A percentile compares a stretch with the other conserved stretches of the same genome.
phyloP scores from a whole-genome alignment of 148 eudicot species.

The Vaccinium corymbosum region DNA sequence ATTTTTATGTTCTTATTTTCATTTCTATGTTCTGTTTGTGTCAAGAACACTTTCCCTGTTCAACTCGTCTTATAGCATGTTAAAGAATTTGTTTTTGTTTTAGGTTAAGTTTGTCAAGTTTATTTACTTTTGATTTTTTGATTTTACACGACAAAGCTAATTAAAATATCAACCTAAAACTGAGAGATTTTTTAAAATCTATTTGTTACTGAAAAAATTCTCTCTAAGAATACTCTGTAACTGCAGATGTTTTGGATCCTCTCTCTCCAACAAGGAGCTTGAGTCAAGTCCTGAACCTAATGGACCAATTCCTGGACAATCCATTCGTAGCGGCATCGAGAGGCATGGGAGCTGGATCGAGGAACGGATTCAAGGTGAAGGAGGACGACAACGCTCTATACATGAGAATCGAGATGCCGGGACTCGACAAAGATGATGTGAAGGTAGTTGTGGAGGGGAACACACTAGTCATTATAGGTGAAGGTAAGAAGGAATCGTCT shows the following conservation, averaged over 20 bases:
- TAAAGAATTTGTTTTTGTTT: too few relatives aligned
- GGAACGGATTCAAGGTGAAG: constrained; percentile 58
- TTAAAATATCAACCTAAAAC: too few relatives aligned
- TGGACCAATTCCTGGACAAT: constrained; percentile 58
- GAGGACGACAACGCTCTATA: constrained; percentile 56
- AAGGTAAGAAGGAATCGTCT: constrained; percentile 32
- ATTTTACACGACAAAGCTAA: too few relatives aligned
- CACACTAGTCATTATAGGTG: constrained; percentile 59
- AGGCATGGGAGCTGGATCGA: constrained; percentile 23
- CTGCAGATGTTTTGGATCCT: constrained; percentile 70
- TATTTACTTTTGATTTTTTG: too few relatives aligned
- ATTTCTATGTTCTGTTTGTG: too few relatives aligned
- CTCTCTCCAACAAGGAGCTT: constrained; percentile 56
- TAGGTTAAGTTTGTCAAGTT: too few relatives aligned
- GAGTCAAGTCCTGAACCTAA: constrained; percentile 66
- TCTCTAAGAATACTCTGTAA: background rate
- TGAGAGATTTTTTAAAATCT: background rate
- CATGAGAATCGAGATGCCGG: constrained; percentile 80
- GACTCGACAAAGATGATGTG: constrained; percentile 64
- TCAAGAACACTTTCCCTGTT: too few relatives aligned
- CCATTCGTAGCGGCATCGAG: constrained; percentile 36
- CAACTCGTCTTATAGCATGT: too few relatives aligned
- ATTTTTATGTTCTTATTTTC: too few relatives aligned
- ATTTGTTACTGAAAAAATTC: background rate
- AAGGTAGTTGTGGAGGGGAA: constrained; percentile 67